A percentile compares a stretch with the other conserved stretches of the same genome.
Evolutionary conservation across 2,329 filamentous ascomycete genomes (phyloP).

Genomic region (Aspergillus spinulosporus): DNA sequence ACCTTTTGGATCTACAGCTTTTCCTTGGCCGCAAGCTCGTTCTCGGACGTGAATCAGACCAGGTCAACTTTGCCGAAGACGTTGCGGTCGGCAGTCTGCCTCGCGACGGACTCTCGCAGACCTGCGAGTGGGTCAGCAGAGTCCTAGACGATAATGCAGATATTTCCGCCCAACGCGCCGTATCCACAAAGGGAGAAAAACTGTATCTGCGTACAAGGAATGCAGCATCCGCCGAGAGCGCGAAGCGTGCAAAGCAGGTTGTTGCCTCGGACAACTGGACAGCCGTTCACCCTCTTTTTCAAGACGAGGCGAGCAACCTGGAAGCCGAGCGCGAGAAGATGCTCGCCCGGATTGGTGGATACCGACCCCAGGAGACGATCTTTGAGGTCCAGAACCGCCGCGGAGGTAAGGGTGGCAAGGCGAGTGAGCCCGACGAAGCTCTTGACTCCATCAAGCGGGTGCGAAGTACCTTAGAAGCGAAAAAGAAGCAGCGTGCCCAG

Average conservation of each 20-base stretch:
- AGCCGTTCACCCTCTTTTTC: slow-evolving; percentile 78
- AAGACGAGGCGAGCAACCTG: slow-evolving; percentile 59
- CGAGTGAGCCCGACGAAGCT: slow-evolving; percentile 62
- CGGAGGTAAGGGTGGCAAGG: slow-evolving; percentile 69
- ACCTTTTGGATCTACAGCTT: slow-evolving; percentile 88
- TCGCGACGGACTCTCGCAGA: slow-evolving; percentile 70
- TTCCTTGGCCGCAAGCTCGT: slow-evolving; percentile 86
- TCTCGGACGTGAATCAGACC: slow-evolving; percentile 65
- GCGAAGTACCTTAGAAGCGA: slow-evolving; percentile 43
- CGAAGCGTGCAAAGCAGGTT: slow-evolving; percentile 79
- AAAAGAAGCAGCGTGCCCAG: slow-evolving; percentile 42
- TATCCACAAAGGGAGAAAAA: slow-evolving; percentile 85
- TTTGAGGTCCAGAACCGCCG: slow-evolving; percentile 85
- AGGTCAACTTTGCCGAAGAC: slow-evolving; percentile 74
- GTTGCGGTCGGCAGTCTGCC: slow-evolving; percentile 77
- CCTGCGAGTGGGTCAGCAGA: slow-evolving; percentile 81
- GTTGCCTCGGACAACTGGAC: slow-evolving; percentile 69
- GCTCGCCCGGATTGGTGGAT: slow-evolving; percentile 84
- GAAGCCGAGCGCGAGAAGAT: slow-evolving; percentile 79
- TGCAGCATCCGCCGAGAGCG: slow-evolving; percentile 85
- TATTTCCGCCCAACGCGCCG: slow-evolving; percentile 66
- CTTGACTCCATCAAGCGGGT: slow-evolving; percentile 51
- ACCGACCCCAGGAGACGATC: slow-evolving; percentile 89
- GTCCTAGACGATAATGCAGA: slow-evolving; percentile 74
- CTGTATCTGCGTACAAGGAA: slow-evolving; percentile 89